Conservation (phyloP, 225 moss, liverwort and hornwort species). For the Physcomitrellopsis africana region DNA sequence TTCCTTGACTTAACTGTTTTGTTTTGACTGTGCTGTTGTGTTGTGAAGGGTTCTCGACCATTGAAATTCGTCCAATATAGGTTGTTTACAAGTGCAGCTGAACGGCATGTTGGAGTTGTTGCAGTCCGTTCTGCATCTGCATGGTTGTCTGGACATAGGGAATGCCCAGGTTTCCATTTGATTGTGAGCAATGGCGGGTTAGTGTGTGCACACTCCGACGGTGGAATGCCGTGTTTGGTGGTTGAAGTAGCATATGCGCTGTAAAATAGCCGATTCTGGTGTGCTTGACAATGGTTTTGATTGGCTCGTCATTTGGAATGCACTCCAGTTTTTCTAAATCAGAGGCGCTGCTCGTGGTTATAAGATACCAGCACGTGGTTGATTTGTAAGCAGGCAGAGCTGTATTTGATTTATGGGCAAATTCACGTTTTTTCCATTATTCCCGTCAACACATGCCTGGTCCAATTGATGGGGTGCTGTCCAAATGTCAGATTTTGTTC, state of each 20-base stretch:
- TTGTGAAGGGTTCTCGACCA: constrained; percentile 32
- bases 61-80: constrained; percentile 25
- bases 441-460: too few species aligned
- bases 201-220: constrained; percentile 10
- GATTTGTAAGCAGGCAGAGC: too few species aligned
- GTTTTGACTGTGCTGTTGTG: constrained; percentile 4
- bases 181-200: constrained; percentile 1
- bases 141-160: constrained; percentile 21
- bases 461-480: too few species aligned
- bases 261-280: constrained; percentile 31
- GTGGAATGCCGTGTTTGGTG: constrained; percentile 32
- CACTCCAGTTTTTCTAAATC: too few species aligned
- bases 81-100: constrained; percentile 15
- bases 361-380: too few species aligned
- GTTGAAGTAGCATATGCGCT: constrained; percentile 24
- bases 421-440: too few species aligned
- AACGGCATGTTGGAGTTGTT: constrained; percentile 26
- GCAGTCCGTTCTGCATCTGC: constrained; percentile 3
- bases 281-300: constrained; percentile 2
- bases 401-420: too few species aligned
- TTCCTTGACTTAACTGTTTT: background rate
- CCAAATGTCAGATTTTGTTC: too few species aligned
- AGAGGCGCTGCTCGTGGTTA: too few species aligned
- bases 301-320: too few species aligned
- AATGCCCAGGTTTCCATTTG: constrained; percentile 32